phyloP scores from a whole-genome alignment of 1,284 basidiomycete genomes.

The Earliella scabrosa region DNA sequence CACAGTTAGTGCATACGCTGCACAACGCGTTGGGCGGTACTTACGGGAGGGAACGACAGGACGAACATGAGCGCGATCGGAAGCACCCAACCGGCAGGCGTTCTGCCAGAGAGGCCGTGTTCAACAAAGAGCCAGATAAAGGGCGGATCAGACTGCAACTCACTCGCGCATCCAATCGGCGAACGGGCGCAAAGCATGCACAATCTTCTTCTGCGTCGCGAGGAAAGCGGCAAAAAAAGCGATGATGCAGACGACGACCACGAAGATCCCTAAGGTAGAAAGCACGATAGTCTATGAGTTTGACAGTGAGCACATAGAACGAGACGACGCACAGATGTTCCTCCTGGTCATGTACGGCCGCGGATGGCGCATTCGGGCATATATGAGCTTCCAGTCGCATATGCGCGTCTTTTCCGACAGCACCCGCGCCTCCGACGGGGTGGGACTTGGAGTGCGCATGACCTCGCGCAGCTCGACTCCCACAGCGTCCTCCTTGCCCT shows the following conservation, averaged over 20 bases:
- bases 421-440: constrained; percentile 24
- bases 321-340: constrained; percentile 5
- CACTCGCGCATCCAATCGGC: constrained; percentile 52
- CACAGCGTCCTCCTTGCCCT: constrained; percentile 3
- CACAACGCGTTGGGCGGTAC: constrained; percentile 22
- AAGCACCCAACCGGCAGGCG: constrained; percentile 72
- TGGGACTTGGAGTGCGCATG: constrained; percentile 44
- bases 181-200: constrained; percentile 57
- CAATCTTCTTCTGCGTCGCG: constrained; percentile 56
- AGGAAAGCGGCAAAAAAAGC: constrained; percentile 56
- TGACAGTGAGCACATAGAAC: neutral
- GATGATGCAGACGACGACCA: constrained; percentile 30
- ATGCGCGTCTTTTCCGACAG: constrained; percentile 14
- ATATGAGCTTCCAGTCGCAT: constrained; percentile 2
- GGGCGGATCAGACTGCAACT: constrained; percentile 22
- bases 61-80: constrained; percentile 81
- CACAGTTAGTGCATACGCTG: too few species aligned
- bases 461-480: constrained; percentile 28
- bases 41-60: constrained; percentile 76
- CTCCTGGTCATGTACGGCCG: constrained; percentile 7
- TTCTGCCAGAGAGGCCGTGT: constrained; percentile 17
- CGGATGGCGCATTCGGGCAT: neutral
- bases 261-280: constrained; percentile 24
- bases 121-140: neutral
- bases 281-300: too few species aligned